These are phyloP conservation scores for Bryoerythrophyllum caledonicum DNA, from an alignment of 225 moss, liverwort and hornwort genomes.

Conservation along the genomic window DNA sequence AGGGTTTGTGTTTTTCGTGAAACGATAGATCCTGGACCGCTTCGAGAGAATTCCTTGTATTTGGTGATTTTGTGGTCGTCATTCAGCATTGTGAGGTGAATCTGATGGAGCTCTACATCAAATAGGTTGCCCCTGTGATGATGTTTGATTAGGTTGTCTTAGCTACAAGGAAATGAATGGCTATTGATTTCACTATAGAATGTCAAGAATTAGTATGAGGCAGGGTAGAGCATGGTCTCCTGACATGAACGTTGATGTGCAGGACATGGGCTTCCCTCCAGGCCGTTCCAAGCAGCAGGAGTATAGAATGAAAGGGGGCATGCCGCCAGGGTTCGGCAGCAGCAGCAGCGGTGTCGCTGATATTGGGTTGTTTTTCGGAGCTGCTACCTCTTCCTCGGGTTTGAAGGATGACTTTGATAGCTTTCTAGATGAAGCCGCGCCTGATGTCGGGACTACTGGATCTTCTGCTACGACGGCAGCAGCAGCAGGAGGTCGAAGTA, in stretches of 20 bases:
- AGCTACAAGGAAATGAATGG: too few relatives aligned
- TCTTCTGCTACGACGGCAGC: slow-evolving; percentile 9
- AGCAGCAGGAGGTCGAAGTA: slow-evolving; percentile 8
- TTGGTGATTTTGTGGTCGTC: neutral
- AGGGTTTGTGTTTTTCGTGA: neutral
- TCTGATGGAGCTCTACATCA: neutral
- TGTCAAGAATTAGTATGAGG: too few relatives aligned
- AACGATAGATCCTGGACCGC: neutral
- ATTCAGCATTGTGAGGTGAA: neutral
- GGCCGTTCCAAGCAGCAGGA: slow-evolving; percentile 33
- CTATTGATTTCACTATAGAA: too few relatives aligned
- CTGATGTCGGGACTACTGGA: slow-evolving; percentile 24
- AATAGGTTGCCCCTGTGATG: too few relatives aligned
- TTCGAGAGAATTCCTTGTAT: neutral
- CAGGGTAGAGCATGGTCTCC: neutral
- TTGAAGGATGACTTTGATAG: slow-evolving; percentile 49
- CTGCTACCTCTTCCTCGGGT: neutral
- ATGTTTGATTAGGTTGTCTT: too few relatives aligned
- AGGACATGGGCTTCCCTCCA: slow-evolving; percentile 36
- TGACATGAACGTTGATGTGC: slow-evolving; percentile 13
- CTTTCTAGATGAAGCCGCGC: slow-evolving; percentile 49
- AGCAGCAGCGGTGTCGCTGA: slow-evolving; percentile 22
- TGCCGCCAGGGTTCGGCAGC: slow-evolving; percentile 37
- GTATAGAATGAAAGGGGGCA: slow-evolving; percentile 33
- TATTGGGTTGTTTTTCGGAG: slow-evolving; percentile 25